These are phyloP conservation scores for Blastosporella zonata DNA, from an alignment of 1,284 basidiomycete genomes.

Conservation along the genomic window DNA sequence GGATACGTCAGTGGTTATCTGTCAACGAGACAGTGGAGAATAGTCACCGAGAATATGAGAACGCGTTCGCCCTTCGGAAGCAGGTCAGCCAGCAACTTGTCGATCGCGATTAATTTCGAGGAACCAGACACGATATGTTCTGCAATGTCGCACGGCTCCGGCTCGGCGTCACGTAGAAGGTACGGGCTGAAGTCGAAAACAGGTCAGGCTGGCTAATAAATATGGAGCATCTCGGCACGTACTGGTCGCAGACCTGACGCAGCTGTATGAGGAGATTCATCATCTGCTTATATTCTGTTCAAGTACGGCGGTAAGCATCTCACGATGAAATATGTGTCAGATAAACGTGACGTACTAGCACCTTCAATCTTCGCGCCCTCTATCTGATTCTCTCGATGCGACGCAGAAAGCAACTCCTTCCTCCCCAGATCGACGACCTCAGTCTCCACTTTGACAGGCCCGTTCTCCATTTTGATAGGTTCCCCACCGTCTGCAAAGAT, in stretches of 20 bases:
- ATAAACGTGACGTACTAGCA: conserved; percentile 19
- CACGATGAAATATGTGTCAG: neutral
- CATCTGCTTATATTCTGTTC: conserved; percentile 48
- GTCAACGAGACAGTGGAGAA: neutral
- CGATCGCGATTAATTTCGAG: conserved; percentile 75
- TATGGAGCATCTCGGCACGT: conserved; percentile 17
- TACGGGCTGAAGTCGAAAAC: conserved; percentile 42
- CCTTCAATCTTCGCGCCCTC: conserved; percentile 23
- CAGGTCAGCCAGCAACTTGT: conserved; percentile 73
- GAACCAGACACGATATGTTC: conserved; percentile 58
- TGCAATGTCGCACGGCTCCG: conserved; percentile 47
- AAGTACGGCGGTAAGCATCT: conserved; percentile 1
- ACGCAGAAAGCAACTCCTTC: conserved; percentile 40
- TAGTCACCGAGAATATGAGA: conserved; percentile 77
- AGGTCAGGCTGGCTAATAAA: neutral
- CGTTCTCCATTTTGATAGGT: conserved; percentile 28
- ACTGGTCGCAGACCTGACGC: conserved; percentile 57
- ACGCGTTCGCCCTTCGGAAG: conserved; percentile 81
- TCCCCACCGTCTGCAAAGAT: conserved; percentile 38
- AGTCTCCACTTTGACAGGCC: conserved; percentile 27
- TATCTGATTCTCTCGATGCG: conserved; percentile 36
- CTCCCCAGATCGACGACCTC: conserved; percentile 31
- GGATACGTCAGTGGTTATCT: neutral
- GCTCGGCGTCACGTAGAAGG: conserved; percentile 46
- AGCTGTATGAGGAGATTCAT: conserved; percentile 62